These are phyloP conservation scores for Ganoderma multipileum DNA, from an alignment of 1,284 basidiomycete genomes.

Conservation along the genomic window DNA sequence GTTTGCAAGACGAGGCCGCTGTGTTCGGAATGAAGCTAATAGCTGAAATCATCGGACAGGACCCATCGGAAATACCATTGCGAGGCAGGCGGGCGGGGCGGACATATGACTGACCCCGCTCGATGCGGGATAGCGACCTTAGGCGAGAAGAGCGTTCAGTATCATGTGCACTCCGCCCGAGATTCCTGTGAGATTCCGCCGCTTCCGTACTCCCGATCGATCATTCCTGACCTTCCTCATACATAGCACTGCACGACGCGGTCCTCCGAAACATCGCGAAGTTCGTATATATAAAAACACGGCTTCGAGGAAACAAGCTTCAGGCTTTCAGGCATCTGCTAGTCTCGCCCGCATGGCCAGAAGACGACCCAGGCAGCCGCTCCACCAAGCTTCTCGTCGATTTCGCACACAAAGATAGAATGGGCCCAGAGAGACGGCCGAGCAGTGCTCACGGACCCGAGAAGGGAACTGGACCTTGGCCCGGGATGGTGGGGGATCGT, in stretches of 20 bases:
- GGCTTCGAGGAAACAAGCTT: slow-evolving; percentile 7
- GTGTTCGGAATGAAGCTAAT: not conserved
- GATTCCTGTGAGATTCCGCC: not conserved
- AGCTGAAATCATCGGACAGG: not conserved
- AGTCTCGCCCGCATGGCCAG: not conserved
- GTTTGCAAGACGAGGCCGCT: not conserved
- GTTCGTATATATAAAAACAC: not conserved
- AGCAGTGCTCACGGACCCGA: too few relatives aligned
- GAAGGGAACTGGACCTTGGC: too few relatives aligned
- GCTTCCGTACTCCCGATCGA: slow-evolving; percentile 3
- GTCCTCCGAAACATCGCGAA: slow-evolving; percentile 1
- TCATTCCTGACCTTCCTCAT: not conserved
- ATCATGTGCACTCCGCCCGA: slow-evolving; percentile 20
- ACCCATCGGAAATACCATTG: not conserved
- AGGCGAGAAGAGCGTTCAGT: slow-evolving; percentile 8
- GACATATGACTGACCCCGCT: not conserved
- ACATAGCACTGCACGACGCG: not conserved
- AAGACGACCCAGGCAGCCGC: not conserved
- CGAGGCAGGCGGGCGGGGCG: not conserved
- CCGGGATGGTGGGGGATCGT: too few relatives aligned
- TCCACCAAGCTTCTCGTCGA: not conserved
- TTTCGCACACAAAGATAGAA: not conserved
- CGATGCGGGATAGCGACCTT: not conserved
- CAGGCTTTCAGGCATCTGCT: slow-evolving; percentile 1
- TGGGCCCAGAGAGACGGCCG: not conserved